A percentile compares a stretch with the other conserved stretches of the same genome.
Conservation (phyloP, 305 asterid genomes). For the Ilex paraguariensis region DNA sequence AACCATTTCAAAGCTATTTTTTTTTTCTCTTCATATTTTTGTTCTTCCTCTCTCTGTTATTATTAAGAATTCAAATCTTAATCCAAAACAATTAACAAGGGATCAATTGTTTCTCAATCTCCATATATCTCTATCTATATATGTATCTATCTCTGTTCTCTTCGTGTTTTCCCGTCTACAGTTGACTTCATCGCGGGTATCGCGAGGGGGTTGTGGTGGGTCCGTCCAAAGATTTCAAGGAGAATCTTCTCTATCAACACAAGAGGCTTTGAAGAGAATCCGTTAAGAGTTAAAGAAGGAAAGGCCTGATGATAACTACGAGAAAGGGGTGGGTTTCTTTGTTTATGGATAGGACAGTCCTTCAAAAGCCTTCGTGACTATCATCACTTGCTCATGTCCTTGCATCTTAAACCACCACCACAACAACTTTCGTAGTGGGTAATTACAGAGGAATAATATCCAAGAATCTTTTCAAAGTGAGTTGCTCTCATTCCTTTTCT, state of each 20-base stretch:
- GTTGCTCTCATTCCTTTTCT: constrained; percentile 22
- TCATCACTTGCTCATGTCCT: constrained; percentile 6
- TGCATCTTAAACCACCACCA: constrained; percentile 27
- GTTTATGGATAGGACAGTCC: no score
- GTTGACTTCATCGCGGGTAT: constrained; percentile 46
- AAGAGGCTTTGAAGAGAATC: constrained; percentile 8
- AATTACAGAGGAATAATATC: constrained; percentile 26
- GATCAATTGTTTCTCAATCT: no score
- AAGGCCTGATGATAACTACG: constrained; percentile 24
- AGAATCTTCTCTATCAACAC: constrained; percentile 44
- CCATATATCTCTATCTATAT: no score
- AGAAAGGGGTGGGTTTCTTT: not conserved
- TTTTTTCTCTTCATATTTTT: no score
- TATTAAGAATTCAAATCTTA: no score
- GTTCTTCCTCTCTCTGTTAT: no score
- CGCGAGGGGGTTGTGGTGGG: constrained; percentile 34
- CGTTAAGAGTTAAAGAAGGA: constrained; percentile 4
- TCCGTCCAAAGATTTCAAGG: constrained; percentile 20
- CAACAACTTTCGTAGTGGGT: constrained; percentile 18
- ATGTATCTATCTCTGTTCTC: not conserved
- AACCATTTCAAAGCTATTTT: no score
- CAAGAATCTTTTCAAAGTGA: constrained; percentile 53
- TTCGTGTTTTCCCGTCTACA: constrained; percentile 8
- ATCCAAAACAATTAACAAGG: no score
- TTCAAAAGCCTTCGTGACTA: no score